Conservation (phyloP, 805 yeast species). For the Grigorovia humatica region DNA sequence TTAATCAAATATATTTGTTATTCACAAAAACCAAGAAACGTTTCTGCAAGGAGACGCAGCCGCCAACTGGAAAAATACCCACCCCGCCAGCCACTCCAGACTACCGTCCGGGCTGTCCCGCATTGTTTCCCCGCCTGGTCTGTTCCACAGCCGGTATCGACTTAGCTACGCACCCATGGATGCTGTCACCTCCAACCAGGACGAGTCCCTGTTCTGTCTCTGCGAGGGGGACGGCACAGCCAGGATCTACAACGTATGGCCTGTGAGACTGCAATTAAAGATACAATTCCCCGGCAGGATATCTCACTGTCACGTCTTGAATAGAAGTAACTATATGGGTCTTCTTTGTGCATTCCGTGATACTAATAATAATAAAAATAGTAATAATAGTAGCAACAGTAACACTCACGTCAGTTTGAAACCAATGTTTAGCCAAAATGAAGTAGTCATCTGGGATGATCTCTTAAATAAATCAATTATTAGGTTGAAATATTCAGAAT, state of each 20-base stretch:
- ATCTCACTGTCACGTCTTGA: constrained; percentile 70
- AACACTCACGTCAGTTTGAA: constrained; percentile 40
- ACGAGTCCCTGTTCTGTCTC: constrained; percentile 79
- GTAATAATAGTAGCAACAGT: not conserved
- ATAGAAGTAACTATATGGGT: constrained; percentile 83
- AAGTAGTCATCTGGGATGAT: constrained; percentile 88
- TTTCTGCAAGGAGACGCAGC: too few species aligned
- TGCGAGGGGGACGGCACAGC: constrained; percentile 69
- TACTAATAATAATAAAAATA: not conserved
- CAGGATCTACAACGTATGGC: constrained; percentile 76
- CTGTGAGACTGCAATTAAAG: constrained; percentile 36
- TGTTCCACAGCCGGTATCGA: too few species aligned
- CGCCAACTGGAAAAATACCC: too few species aligned
- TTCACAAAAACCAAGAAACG: too few species aligned
- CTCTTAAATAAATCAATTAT: constrained; percentile 63
- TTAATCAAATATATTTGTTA: too few species aligned
- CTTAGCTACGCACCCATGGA: not conserved
- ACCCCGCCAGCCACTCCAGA: too few species aligned
- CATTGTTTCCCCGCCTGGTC: too few species aligned
- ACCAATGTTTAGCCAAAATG: constrained; percentile 71
- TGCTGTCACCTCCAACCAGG: constrained; percentile 51
- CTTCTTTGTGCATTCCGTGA: constrained; percentile 58
- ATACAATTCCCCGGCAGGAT: constrained; percentile 34
- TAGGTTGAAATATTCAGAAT: constrained; percentile 63
- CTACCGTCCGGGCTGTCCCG: too few species aligned